These are phyloP conservation scores for Rhododendron ferrugineum DNA, from an alignment of 148 eudicot genomes.

Conservation along the genomic window DNA sequence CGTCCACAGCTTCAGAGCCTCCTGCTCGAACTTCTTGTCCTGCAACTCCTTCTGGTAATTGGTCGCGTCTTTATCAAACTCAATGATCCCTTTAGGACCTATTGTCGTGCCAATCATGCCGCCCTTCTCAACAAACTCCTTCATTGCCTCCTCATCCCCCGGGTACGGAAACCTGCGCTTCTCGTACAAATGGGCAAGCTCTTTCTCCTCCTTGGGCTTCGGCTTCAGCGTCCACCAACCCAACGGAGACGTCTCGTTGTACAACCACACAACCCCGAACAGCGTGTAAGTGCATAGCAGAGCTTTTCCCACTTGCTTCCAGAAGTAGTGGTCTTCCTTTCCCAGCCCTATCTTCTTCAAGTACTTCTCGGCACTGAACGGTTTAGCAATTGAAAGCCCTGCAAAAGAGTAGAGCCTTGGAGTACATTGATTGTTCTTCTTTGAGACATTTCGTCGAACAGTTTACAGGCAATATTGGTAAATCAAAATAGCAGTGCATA, in stretches of 20 bases:
- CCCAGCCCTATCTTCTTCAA: constrained; percentile 71
- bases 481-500: too few relatives aligned
- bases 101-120: constrained; percentile 96
- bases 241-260: constrained; percentile 85
- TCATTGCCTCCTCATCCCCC: constrained; percentile 90
- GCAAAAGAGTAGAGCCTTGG: not conserved
- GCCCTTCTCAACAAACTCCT: constrained; percentile 72
- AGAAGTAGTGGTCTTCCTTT: constrained; percentile 66
- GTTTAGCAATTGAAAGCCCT: constrained; percentile 37
- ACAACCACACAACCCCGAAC: constrained; percentile 70
- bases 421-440: not conserved
- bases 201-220: constrained; percentile 80
- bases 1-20: constrained; percentile 71
- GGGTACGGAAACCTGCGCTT: constrained; percentile 79
- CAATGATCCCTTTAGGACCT: constrained; percentile 75
- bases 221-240: constrained; percentile 98
- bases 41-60: constrained; percentile 85
- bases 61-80: constrained; percentile 51
- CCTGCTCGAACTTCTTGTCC: constrained; percentile 88
- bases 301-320: constrained; percentile 86
- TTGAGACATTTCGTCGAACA: constrained; percentile 44
- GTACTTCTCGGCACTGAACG: constrained; percentile 31
- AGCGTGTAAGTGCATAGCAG: constrained; percentile 69
- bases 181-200: constrained; percentile 79
- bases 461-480: constrained; percentile 17